Conservation (phyloP, 768 basidiomycete genomes). For the Grammothele lineata region DNA sequence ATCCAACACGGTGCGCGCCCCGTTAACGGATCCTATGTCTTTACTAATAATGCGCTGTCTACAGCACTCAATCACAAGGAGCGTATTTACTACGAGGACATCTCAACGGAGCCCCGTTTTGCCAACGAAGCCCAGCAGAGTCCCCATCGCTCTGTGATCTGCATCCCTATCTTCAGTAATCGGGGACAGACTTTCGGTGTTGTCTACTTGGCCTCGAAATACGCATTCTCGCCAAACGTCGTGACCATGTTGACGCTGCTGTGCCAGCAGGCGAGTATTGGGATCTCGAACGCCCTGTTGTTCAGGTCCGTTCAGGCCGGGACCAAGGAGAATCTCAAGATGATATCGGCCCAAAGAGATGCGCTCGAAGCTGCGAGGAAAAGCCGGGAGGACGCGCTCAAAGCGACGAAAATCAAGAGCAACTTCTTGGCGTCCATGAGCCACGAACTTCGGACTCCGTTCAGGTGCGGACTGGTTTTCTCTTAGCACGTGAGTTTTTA, state of each 20-base stretch:
- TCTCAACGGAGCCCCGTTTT: constrained; percentile 61
- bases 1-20: constrained; percentile 56
- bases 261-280: constrained; percentile 72
- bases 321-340: constrained; percentile 69
- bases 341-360: constrained; percentile 69
- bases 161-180: constrained; percentile 70
- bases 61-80: constrained; percentile 66
- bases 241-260: constrained; percentile 60
- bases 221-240: constrained; percentile 57
- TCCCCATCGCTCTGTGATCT: constrained; percentile 55
- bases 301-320: constrained; percentile 73
- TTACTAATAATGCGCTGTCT: background rate
- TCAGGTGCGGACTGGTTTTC: constrained; percentile 44
- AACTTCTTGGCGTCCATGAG: constrained; percentile 76
- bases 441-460: constrained; percentile 73
- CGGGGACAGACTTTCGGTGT: constrained; percentile 73
- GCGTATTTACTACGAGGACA: constrained; percentile 55
- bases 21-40: background rate
- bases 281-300: constrained; percentile 69
- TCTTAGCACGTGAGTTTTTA: background rate
- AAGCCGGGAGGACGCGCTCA: constrained; percentile 69
- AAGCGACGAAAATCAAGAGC: constrained; percentile 78
- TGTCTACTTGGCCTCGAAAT: constrained; percentile 62
- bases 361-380: constrained; percentile 66
- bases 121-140: constrained; percentile 65